Base-by-base conservation (phyloP, 768 basidiomycete species). In the Amanita pseudoporphyria region DNA sequence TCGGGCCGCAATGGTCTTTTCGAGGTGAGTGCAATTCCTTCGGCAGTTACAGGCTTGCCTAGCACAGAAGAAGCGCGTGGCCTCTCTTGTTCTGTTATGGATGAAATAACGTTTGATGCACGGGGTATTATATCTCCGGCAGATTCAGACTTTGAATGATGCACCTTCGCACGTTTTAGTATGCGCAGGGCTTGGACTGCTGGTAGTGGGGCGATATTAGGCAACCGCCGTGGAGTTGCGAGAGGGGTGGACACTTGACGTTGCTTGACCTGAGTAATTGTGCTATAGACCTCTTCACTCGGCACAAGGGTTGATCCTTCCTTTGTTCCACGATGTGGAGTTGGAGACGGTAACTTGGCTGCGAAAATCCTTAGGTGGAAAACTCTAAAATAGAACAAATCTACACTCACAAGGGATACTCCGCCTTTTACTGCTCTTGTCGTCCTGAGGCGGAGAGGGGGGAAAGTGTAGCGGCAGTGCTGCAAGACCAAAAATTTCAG, bases 161-260 rank as follows among this genome's bases (percentile, higher is more conserved):
- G 21, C 41, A 36, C 33, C 45, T 60, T 62, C 16, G 57, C 54
- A 40, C 73, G 65, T 54, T 77, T 78, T 22, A 77, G 67, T n/a
- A 77, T 74, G 28, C 67, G 70, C 33, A 77, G 58, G 38, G 70
- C 77, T 42, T 70, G 69, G 19, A 75, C 62, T 1, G 68, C 65
- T 35, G 62, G 63, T 5, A 70, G 71, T 36, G 63, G 68, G 33
- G 54, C 52, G 28, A 56, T 46, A 22, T 52, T 40, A 14, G 49
- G 32, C 14, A 45, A 46, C 49, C 52, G 40, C 55, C 37, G 47
- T 56, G 36, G 40, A 38, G 41, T 39, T 55, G 40, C 49, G 10
- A 50, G 28, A 5, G 49, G 41, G 18, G 31, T 22, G 10, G 49
- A 50, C 21, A 41, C 6, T 26, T 32, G 12, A 6, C 49, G 31